Percentiles rank a stretch among this genome's conserved stretches.
These are phyloP conservation scores for Iris macrosiphon DNA, from an alignment of 106 monocot genomes.

Conservation along the genomic window DNA sequence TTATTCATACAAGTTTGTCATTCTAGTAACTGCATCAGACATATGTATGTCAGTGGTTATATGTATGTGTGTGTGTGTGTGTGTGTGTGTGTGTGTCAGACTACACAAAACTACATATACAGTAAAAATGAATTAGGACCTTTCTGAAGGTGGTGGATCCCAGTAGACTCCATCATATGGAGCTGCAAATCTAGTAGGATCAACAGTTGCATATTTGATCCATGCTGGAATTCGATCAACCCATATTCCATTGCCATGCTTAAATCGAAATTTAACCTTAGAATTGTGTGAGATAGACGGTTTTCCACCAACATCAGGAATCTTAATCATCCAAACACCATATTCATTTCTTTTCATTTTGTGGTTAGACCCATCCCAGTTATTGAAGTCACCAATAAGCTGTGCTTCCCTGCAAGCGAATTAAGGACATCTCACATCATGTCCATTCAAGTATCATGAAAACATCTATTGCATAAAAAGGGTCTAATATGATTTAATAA, in stretches of 20 bases:
- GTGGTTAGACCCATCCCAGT: conserved; percentile 84
- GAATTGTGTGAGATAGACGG: conserved; percentile 79
- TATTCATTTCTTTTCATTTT: conserved; percentile 76
- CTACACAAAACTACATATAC: no score
- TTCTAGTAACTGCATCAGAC: no score
- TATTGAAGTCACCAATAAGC: conserved; percentile 87
- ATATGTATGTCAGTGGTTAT: no score
- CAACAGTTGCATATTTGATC: conserved; percentile 80
- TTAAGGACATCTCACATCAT: not conserved
- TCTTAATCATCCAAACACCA: conserved; percentile 80
- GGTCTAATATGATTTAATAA: no score
- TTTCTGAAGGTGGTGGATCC: conserved; percentile 83
- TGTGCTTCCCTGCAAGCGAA: conserved; percentile 68
- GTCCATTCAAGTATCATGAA: not conserved
- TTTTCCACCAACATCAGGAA: conserved; percentile 44
- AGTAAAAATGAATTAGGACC: no score
- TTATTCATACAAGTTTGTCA: no score
- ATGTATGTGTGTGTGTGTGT: no score
- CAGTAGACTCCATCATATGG: conserved; percentile 93
- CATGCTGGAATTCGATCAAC: conserved; percentile 90
- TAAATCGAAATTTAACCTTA: conserved; percentile 83
- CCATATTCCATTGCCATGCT: conserved; percentile 69
- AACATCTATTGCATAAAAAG: no score
- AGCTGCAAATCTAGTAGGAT: conserved; percentile 65
- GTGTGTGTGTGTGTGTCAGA: no score